Evolutionary conservation across 2,329 filamentous ascomycete genomes (phyloP), one percentile per base, ranked within the genome.

Genomic region (Pseudocercospora crystallina): DNA sequence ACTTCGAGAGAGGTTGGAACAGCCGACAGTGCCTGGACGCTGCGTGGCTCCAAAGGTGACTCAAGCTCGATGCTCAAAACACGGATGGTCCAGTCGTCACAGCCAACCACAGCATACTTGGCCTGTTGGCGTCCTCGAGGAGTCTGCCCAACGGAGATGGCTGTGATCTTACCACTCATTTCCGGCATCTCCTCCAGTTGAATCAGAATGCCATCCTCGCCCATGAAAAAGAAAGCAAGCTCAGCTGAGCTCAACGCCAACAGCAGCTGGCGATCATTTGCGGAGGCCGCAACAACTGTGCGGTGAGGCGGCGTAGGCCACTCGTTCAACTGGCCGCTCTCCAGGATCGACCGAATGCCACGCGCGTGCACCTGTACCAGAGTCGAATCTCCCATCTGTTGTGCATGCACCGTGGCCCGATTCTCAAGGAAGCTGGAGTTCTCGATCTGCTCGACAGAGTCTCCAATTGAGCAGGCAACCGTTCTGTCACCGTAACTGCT

Each of bases 151-250:
- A 99, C 78, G 62, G 91, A 95, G n/a, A 99, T 77, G 60, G 89
- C 95, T 13, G 91, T 97, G 42, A 99, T 91, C 0, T 91, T 96
- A 39, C 90, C 92, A 46, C 88, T 90, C 87, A 99, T 94, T 64
- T 95, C 87, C 63, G 90, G 90, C 69, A 92, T 90, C 65, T 97
- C 91, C 59, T 97, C 74, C 10, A 69, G 60, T 50, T 69, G 66
- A 14, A 66, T 88, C 60, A 96, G 96, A 73, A 97, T 92, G 29
- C 91, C 91, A 70, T 97, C 92, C 0, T 83, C 81, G 64, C 96
- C 94, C 84, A 96, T 92, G 69, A 99, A 95, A 61, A 99, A 99
- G 67, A 97, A 99, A 36, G 96, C 89, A 57, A 99, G 92, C 69
- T 99, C 94, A 33, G 92, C 92, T 8, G 91, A 96, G 67, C 91